Conservation (phyloP, 202 grass and related monocot species). For the Zizania palustris region DNA sequence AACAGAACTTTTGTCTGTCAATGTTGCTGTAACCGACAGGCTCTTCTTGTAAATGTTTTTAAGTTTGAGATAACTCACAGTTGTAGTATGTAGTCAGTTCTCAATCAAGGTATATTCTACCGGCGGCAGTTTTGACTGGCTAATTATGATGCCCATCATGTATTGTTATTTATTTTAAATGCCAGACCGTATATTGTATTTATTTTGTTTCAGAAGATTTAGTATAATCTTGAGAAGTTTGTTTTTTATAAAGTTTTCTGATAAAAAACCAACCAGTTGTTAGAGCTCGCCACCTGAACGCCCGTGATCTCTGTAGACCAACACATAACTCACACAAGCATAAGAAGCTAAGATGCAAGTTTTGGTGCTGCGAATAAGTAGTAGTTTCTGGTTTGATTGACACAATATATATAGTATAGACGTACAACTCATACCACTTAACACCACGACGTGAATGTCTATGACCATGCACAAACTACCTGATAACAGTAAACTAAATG, state of each 20-base stretch:
- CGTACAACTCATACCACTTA: too few species aligned
- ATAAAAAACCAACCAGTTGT: not conserved
- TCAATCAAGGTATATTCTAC: conserved; percentile 3
- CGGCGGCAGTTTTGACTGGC: not conserved
- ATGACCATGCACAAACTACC: too few species aligned
- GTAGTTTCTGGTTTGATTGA: too few species aligned
- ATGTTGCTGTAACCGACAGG: conserved; percentile 35
- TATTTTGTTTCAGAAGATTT: not conserved
- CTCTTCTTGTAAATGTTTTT: conserved; percentile 39
- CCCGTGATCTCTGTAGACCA: too few species aligned
- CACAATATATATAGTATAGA: too few species aligned
- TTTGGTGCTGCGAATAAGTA: too few species aligned
- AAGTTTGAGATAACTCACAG: conserved; percentile 6
- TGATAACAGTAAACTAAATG: too few species aligned
- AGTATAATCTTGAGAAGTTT: not conserved
- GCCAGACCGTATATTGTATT: not conserved
- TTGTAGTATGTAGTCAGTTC: conserved; percentile 17
- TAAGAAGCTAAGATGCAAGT: too few species aligned
- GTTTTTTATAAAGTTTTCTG: not conserved
- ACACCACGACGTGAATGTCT: too few species aligned
- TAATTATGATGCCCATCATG: conserved; percentile 21
- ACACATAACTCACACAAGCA: too few species aligned
- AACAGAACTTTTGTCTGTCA: conserved; percentile 21
- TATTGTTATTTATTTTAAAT: not conserved
- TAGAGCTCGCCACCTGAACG: too few species aligned